These are phyloP conservation scores for Zychaea mexicana DNA, from an alignment of 371 early-diverging fungal genomes.

Conservation along the genomic window DNA sequence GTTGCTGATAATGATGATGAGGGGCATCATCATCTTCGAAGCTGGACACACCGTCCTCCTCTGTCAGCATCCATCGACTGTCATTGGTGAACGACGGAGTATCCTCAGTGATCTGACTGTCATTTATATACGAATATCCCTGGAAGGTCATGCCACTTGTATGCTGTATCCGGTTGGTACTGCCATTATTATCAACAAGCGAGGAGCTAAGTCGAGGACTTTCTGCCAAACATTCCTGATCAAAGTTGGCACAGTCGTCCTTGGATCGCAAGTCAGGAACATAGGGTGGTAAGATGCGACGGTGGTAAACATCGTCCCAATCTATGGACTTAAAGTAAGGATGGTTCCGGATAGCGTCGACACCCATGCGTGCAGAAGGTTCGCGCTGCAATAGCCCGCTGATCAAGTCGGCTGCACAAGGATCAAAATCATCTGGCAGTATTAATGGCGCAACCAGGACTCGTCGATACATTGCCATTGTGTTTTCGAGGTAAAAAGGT, in stretches of 20 bases:
- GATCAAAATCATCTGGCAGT: slow-evolving; percentile 67
- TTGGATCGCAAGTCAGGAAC: slow-evolving; percentile 52
- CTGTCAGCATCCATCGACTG: not conserved
- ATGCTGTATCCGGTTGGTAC: not conserved
- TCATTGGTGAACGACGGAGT: not conserved
- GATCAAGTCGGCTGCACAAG: slow-evolving; percentile 56
- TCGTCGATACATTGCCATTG: slow-evolving; percentile 75
- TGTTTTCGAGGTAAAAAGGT: slow-evolving; percentile 80
- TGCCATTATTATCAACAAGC: slow-evolving; percentile 1
- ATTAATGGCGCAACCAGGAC: slow-evolving; percentile 72
- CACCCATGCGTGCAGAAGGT: slow-evolving; percentile 63
- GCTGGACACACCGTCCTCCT: not conserved
- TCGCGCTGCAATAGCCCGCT: slow-evolving; percentile 68
- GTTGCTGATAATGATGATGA: not conserved
- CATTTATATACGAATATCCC: slow-evolving; percentile 12
- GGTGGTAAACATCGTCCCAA: slow-evolving; percentile 69
- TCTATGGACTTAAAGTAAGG: slow-evolving; percentile 67
- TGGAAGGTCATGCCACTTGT: not conserved
- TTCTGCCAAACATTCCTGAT: slow-evolving; percentile 54
- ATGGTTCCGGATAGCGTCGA: slow-evolving; percentile 65
- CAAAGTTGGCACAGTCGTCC: slow-evolving; percentile 67
- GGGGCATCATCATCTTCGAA: not conserved
- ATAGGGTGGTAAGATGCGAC: slow-evolving; percentile 60
- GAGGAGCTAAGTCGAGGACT: slow-evolving; percentile 39
- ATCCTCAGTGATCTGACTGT: slow-evolving; percentile 1